Conservation (phyloP, 1,284 basidiomycete genomes). For the Moesziomyces globuligerus region DNA sequence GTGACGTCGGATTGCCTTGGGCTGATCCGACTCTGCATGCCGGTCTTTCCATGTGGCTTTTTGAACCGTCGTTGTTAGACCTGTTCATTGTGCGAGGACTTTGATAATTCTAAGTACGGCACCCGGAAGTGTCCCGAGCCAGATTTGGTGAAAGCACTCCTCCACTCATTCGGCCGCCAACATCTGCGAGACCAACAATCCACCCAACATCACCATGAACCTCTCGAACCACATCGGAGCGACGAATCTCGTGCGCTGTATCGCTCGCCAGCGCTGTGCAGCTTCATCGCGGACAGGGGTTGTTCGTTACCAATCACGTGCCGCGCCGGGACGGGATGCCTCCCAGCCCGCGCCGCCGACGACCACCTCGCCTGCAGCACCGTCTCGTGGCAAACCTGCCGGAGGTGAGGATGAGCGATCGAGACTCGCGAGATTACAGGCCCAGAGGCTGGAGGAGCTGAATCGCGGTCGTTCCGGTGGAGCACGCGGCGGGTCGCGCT, state of each 20-base stretch:
- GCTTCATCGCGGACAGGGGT: too few relatives aligned
- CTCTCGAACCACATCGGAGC: background rate
- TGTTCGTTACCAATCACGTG: background rate
- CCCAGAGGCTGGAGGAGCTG: constrained; percentile 35
- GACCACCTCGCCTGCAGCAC: background rate
- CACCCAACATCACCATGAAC: background rate
- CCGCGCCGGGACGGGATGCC: constrained; percentile 5
- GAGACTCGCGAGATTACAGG: constrained; percentile 26
- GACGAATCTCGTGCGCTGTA: background rate
- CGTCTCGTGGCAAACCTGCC: background rate
- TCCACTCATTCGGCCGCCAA: background rate
- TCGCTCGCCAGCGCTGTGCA: too few relatives aligned
- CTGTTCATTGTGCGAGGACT: too few relatives aligned
- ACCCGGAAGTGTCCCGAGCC: background rate
- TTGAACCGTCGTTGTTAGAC: background rate
- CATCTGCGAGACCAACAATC: background rate
- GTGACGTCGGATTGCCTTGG: background rate
- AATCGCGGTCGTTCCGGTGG: constrained; percentile 11
- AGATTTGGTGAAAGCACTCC: background rate
- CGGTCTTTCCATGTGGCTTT: too few relatives aligned
- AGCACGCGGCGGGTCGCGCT: background rate
- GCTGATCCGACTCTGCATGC: too few relatives aligned
- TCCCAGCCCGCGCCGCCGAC: constrained; percentile 18
- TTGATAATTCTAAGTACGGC: too few relatives aligned
- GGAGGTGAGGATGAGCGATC: constrained; percentile 11